Evolutionary conservation across 164 flowering plant species (phyloP).

Genomic region (Dillenia turbinata): DNA sequence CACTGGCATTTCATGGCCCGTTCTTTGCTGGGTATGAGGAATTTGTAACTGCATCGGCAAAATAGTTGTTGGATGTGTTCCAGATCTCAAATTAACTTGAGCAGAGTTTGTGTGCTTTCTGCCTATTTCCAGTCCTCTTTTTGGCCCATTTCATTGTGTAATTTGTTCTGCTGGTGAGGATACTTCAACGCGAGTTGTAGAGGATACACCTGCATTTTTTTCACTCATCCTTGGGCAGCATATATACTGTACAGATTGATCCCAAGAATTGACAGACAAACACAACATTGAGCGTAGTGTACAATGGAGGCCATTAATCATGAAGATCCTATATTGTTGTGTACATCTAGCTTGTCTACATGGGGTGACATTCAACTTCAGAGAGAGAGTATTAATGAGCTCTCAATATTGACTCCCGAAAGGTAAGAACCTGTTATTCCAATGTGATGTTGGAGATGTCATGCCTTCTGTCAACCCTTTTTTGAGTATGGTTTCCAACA

Average conservation of each 20-base stretch:
- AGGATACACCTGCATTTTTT: constrained; percentile 3
- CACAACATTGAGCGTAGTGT: neutral
- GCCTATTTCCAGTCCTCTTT: neutral
- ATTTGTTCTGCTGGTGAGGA: constrained; percentile 18
- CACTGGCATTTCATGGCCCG: constrained; percentile 14
- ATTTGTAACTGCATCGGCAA: constrained; percentile 25
- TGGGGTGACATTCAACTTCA: too few species aligned
- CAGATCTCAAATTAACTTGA: constrained; percentile 11
- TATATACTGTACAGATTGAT: constrained; percentile 36
- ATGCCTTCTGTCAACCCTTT: too few species aligned
- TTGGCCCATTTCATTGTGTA: constrained; percentile 10
- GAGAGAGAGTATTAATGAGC: too few species aligned
- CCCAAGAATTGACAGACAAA: constrained; percentile 3
- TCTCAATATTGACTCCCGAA: too few species aligned
- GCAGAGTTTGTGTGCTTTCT: constrained; percentile 6
- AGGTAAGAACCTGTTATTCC: too few species aligned
- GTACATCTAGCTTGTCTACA: too few species aligned
- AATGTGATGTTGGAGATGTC: too few species aligned
- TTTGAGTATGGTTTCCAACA: too few species aligned
- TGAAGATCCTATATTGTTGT: too few species aligned
- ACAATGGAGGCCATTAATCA: too few species aligned
- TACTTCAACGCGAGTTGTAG: neutral
- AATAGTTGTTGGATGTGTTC: constrained; percentile 4
- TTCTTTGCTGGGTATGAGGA: constrained; percentile 22
- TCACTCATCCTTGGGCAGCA: constrained; percentile 10